Evolutionary conservation across 768 basidiomycete genomes (phyloP).

Genomic region (Rhodotorula toruloides): DNA sequence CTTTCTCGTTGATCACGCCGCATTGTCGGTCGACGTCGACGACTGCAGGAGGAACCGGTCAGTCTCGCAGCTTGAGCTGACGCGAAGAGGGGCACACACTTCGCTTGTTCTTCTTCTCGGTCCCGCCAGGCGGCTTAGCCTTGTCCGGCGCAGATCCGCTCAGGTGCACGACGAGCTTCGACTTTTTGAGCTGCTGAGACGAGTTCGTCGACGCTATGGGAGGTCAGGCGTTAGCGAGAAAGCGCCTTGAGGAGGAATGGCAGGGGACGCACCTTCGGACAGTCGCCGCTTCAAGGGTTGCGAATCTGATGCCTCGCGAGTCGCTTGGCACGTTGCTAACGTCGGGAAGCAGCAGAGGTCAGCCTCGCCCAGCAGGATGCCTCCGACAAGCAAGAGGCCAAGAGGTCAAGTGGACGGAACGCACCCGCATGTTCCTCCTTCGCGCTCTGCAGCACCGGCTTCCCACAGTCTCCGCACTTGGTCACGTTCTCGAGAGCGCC

Average conservation of each 20-base stretch:
- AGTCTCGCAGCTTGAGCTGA: fast-evolving
- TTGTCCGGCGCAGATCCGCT: neutral
- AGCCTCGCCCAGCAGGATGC: no score
- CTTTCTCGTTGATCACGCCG: conserved; percentile 95
- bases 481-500: conserved; percentile 57
- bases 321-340: neutral
- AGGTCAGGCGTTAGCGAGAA: neutral
- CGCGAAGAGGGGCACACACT: neutral
- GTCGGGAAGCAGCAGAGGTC: neutral
- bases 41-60: neutral
- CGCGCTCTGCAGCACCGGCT: conserved; percentile 71
- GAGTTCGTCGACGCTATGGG: conserved; percentile 12
- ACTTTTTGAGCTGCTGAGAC: conserved; percentile 17
- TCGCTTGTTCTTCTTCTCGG: conserved; percentile 57
- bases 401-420: conserved; percentile 32
- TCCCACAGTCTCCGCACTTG: conserved; percentile 73
- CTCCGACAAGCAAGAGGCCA: no score
- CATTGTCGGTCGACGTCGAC: conserved; percentile 88
- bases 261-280: conserved; percentile 15
- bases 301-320: neutral
- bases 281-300: conserved; percentile 17
- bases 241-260: neutral
- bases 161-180: conserved; percentile 30
- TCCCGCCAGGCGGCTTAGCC: neutral
- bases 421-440: conserved; percentile 70